Percentiles rank a stretch among this genome's conserved stretches.
Evolutionary conservation across 371 early-diverging fungal genomes (phyloP).

Genomic region (Syncephalastrum monosporum): DNA sequence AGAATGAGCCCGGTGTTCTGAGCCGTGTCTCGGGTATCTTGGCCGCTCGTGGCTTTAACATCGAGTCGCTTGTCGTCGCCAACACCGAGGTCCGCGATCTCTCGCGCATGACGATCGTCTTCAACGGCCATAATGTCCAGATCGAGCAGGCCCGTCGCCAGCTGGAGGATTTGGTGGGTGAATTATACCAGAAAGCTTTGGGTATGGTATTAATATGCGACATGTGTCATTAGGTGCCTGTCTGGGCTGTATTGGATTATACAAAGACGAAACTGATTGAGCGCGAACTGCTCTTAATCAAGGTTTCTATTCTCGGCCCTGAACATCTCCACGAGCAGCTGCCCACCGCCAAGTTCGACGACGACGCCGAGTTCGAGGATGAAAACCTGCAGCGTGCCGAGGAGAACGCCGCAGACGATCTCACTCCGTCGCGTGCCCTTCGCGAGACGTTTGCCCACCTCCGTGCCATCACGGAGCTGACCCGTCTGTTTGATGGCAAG

Average conservation of each 20-base stretch:
- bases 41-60: conserved; percentile 96
- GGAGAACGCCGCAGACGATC: conserved; percentile 6
- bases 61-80: conserved; percentile 93
- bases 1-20: conserved; percentile 95
- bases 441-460: conserved; percentile 75
- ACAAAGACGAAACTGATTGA: conserved; percentile 82
- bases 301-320: conserved; percentile 88
- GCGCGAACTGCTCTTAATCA: conserved; percentile 90
- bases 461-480: conserved; percentile 77
- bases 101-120: conserved; percentile 92
- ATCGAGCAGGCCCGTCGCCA: conserved; percentile 94
- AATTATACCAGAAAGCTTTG: neutral
- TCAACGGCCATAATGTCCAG: conserved; percentile 80
- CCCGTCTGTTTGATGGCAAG: conserved; percentile 81
- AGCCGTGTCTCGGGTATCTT: conserved; percentile 89
- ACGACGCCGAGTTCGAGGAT: conserved; percentile 40
- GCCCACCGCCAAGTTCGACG: conserved; percentile 34
- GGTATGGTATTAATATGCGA: neutral
- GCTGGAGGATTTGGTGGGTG: conserved; percentile 84
- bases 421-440: conserved; percentile 14
- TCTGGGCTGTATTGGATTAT: conserved; percentile 98
- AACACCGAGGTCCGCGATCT: conserved; percentile 94
- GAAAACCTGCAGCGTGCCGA: conserved; percentile 38
- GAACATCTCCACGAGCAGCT: conserved; percentile 58
- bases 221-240: conserved; percentile 66